phyloP scores from a whole-genome alignment of 345 rosid genomes.

The Viola odorata region DNA sequence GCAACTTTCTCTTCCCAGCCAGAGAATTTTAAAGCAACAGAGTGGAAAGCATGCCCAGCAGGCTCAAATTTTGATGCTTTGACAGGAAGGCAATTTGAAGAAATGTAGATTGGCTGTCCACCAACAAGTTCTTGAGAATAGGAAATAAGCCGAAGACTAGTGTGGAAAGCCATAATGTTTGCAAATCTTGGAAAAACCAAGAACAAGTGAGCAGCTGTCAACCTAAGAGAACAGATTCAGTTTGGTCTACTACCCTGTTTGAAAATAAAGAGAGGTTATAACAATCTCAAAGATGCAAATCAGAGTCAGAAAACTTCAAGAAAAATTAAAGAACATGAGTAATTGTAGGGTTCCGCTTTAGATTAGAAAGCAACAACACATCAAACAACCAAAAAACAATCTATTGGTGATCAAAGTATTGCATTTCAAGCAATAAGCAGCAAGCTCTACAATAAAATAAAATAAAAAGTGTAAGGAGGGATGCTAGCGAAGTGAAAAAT shows the following conservation, averaged over 20 bases:
- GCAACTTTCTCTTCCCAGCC: slow-evolving; percentile 60
- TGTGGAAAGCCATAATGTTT: slow-evolving; percentile 29
- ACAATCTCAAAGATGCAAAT: slow-evolving; percentile 6
- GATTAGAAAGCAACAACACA: too few relatives aligned
- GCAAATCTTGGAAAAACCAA: slow-evolving; percentile 8
- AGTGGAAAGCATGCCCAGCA: slow-evolving; percentile 87
- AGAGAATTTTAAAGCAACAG: slow-evolving; percentile 72
- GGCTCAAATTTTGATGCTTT: slow-evolving; percentile 80
- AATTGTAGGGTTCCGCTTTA: too few relatives aligned
- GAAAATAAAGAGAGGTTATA: background rate
- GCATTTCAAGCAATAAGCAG: too few relatives aligned
- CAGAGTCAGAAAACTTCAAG: too few relatives aligned
- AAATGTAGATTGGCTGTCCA: slow-evolving; percentile 59
- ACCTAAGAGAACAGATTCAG: slow-evolving; percentile 6
- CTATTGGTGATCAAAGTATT: too few relatives aligned
- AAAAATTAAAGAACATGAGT: too few relatives aligned
- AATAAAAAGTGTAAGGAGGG: too few relatives aligned
- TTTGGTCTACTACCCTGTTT: background rate
- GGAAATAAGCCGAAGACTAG: slow-evolving; percentile 45
- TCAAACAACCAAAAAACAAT: too few relatives aligned
- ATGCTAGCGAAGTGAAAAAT: too few relatives aligned
- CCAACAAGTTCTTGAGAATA: slow-evolving; percentile 76
- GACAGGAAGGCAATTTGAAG: slow-evolving; percentile 77
- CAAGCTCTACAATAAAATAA: too few relatives aligned
- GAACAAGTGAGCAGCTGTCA: background rate